Evolutionary conservation across 176 grass and related monocot genomes (phyloP), one percentile per base, ranked within the genome.

Genomic region (Poa annua): DNA sequence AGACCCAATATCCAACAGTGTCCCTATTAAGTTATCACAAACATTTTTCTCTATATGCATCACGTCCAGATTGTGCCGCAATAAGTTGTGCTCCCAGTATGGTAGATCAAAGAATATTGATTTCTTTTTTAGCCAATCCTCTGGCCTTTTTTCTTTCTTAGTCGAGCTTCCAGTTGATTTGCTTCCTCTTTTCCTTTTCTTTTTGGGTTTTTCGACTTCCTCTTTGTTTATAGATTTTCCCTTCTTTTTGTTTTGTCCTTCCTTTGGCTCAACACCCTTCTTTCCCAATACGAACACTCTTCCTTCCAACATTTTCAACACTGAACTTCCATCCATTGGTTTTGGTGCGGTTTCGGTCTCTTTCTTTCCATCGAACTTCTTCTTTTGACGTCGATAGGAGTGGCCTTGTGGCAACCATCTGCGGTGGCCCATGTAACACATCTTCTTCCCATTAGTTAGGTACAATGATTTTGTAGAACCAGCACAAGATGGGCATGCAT

Each of bases 21-120:
- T 71, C 68, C 68, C 21, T 24, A 71, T n/a, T 41, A 71, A 48
- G 22, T 71, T 71, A 7, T 71, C 68, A 25, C 41, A 71, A 20
- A 66, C 41, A 71, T 71, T 71, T 71, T 74, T 74, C 25, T 74
- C 71, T 51, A 74, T 74, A 16, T 74, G 71, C 71, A 74, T 74
- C 45, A 51, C 71, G 9, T 52, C 71, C 8, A 52, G 45, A 74
- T 74, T 74, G 19, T 74, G 45, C 14, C 71, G 71, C 47, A 74
- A 32, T n/a, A 33, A 34, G 7, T 74, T 74, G 47, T 74, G 15
- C 47, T 52, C 2, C 72, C 48, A 75, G 26, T 74, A 67, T 66
- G 63, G 63, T 16, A 36, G 34, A 4, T 13, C 6, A 66, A 66
- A 36, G 2, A 66, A 66, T 66, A 66, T 35, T 8, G 29, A 66